Conservation (phyloP, 345 rosid species). For the Melaleuca alternifolia region DNA sequence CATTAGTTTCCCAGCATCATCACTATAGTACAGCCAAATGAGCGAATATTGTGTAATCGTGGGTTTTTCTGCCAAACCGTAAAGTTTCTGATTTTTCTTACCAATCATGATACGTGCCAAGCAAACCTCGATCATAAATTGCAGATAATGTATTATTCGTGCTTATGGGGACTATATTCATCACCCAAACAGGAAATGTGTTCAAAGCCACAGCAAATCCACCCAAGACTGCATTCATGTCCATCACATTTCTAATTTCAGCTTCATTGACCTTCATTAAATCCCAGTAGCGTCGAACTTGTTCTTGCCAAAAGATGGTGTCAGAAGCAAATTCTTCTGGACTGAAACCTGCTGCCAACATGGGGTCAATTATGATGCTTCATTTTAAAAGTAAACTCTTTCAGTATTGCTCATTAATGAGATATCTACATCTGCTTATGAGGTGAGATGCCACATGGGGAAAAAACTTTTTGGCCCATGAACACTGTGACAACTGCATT, state of each 20-base stretch:
- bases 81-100: conserved; percentile 7
- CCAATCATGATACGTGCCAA: conserved; percentile 91
- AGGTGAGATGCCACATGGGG: not conserved
- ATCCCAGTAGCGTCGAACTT: conserved; percentile 56
- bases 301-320: conserved; percentile 63
- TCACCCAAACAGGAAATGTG: conserved; percentile 73
- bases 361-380: not conserved
- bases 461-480: not conserved
- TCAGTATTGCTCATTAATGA: not conserved
- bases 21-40: not conserved
- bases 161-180: conserved; percentile 76
- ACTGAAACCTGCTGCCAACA: conserved; percentile 39
- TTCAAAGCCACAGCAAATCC: conserved; percentile 72
- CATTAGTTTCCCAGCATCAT: not conserved
- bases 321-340: conserved; percentile 51
- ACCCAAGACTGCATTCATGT: conserved; percentile 77
- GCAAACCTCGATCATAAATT: conserved; percentile 63
- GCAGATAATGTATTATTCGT: conserved; percentile 64
- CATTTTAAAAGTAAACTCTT: not conserved
- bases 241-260: conserved; percentile 73
- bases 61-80: not conserved
- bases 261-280: conserved; percentile 43
- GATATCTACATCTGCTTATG: not conserved
- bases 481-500: not conserved
- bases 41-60: not conserved